Evolutionary conservation across 2,329 filamentous ascomycete genomes (phyloP).

Genomic region (Colletotrichum sp.): DNA sequence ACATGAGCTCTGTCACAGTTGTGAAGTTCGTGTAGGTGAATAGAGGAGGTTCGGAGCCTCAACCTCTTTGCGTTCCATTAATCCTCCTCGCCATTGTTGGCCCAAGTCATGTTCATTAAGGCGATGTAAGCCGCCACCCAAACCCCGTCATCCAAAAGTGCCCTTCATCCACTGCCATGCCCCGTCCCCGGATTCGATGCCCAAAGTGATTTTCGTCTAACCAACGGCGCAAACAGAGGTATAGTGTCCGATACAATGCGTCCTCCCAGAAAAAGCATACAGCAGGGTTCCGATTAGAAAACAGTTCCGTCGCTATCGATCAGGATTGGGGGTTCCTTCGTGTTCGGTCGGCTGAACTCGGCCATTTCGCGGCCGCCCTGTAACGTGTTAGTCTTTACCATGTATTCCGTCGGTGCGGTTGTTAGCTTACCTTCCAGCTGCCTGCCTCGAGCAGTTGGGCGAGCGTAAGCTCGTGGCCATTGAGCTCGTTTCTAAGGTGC

Average conservation of each 20-base stretch:
- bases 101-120: conserved; percentile 17
- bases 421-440: conserved; percentile 85
- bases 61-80: background rate
- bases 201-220: background rate
- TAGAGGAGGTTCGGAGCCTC: background rate
- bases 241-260: conserved; percentile 18
- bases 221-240: conserved; percentile 10
- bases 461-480: conserved; percentile 75
- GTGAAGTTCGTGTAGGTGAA: background rate
- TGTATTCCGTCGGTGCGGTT: background rate
- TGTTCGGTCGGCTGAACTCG: conserved; percentile 93
- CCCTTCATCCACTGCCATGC: background rate
- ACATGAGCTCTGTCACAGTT: background rate
- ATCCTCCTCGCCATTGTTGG: background rate
- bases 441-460: conserved; percentile 94
- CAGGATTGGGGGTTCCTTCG: conserved; percentile 94
- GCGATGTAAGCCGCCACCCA: background rate
- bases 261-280: background rate
- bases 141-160: background rate
- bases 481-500: conserved; percentile 66
- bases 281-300: conserved; percentile 62
- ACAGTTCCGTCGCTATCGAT: conserved; percentile 97
- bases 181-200: background rate
- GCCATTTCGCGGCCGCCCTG: conserved; percentile 93
- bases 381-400: conserved; percentile 3